These are phyloP conservation scores for Citrus inodora DNA, from an alignment of 345 rosid species.

Conservation along the genomic window DNA sequence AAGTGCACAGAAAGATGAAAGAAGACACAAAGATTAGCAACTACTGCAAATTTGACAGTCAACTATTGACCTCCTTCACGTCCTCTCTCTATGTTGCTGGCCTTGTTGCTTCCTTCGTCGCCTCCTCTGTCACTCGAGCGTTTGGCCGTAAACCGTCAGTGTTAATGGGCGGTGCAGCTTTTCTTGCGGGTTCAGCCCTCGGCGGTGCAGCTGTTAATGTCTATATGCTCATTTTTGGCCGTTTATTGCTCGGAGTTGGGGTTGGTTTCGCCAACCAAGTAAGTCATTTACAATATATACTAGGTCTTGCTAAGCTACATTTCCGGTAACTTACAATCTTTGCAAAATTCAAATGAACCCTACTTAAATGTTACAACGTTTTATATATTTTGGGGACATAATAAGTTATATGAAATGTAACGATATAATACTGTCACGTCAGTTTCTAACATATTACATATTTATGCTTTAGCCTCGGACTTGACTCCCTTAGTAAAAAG, in stretches of 20 bases:
- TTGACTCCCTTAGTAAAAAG: too few relatives aligned
- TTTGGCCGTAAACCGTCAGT: conserved; percentile 70
- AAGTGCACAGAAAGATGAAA: conserved; percentile 50
- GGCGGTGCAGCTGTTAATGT: conserved; percentile 50
- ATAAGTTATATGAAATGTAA: too few relatives aligned
- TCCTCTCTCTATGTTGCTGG: conserved; percentile 77
- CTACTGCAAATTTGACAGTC: conserved; percentile 73
- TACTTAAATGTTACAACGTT: too few relatives aligned
- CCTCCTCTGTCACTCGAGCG: conserved; percentile 49
- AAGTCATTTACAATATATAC: neutral
- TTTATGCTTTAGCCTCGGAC: too few relatives aligned
- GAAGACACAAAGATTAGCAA: conserved; percentile 47
- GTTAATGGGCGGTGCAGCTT: conserved; percentile 50
- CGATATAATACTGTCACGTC: neutral
- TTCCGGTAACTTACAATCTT: too few relatives aligned
- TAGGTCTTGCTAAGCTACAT: too few relatives aligned
- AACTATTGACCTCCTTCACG: conserved; percentile 67
- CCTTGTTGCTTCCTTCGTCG: conserved; percentile 56
- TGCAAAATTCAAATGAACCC: too few relatives aligned
- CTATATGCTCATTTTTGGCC: conserved; percentile 63
- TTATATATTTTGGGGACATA: too few relatives aligned
- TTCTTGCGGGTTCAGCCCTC: conserved; percentile 62
- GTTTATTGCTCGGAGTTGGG: conserved; percentile 66
- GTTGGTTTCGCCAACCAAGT: conserved; percentile 85
- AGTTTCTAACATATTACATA: too few relatives aligned